Base-by-base conservation (phyloP, 495 filamentous ascomycete species). In the Aspergillus bridgeri region DNA sequence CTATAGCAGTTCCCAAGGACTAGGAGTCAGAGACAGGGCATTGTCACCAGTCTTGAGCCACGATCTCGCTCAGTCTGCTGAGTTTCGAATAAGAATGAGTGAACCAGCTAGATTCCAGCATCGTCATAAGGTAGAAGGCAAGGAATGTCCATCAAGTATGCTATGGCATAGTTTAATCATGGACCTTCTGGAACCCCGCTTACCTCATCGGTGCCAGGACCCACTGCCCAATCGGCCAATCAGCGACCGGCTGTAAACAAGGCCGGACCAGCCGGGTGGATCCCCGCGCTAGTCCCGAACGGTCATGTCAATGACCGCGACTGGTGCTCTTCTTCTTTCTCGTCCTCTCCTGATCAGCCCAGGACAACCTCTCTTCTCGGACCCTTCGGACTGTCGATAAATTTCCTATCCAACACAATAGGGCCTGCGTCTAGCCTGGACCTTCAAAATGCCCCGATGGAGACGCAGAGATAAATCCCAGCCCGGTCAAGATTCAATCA, bases 361-460 rank as follows among this genome's bases (percentile, higher is more conserved):
- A 38, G 33, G 1, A 1, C 27, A 29, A 9, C 27, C 27, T 3
- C 27, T 9, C 27, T 29, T 15, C 6, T 20, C 22, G 20, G 45
- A 20, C 19, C 19, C 7, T 47, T 47, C 7, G 42, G 20, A 21
- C 22, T 43, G 42, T 15, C 11, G 3, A 29, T 54, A 6, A 21
- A 42, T 13, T 13, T 21, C 29, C 6, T 19, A 43, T 15, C 33
- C 25, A 27, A 42, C 0, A 42, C 19, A 33, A 18, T 19, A 51
- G 18, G 33, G 6, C 1, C 25, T 6, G 4, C 23, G 13, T 18
- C 48, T 9, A 17, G 23, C 6, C 22, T 8, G 19, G 18, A 6
- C 27, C 8, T 15, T 42, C 53, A 56, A n/a, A 22, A 67, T 67
- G 65, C 57, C 65, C 56, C 63, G 62, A 47, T 69, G 67, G 67